Evolutionary conservation across 441 rosid genomes (phyloP), one percentile per base, ranked within the genome.

Genomic region (Syzygium malaccense): DNA sequence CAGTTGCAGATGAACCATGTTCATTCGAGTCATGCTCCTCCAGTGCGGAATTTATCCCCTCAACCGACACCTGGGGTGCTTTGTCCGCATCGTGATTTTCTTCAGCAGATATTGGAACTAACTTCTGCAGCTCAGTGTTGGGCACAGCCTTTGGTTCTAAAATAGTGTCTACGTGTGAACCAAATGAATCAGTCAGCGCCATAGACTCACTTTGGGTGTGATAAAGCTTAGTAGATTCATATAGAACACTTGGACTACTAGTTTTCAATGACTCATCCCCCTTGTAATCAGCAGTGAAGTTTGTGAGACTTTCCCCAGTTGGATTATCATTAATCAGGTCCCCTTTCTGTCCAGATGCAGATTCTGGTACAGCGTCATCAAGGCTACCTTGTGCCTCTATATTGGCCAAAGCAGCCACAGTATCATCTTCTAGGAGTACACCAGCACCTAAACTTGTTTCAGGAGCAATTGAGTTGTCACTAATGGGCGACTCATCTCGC

Each of bases 11-110:
- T 91, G 93, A 89, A 66, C 60, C 90, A 84, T 33, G 90, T 89
- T 93, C 94, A 88, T 88, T 91, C 17, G 83, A 71, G 87, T 91
- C 60, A 88, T 88, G 91, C 86, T 87, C 87, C 90, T 95, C 95
- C 68, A 87, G 53, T 89, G 92, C 80, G 66, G 94, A 91, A 93
- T 89, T 90, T 85, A 89, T 90, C 90, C 57, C 89, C 60, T 91
- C 93, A 78, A 86, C 89, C 55, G 86, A 87, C 51, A 90, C 90
- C 90, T 88, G 94, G 3, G 91, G 89, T 80, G 89, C 88, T 91
- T 86, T 89, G 48, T 90, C 87, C 57, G 71, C 89, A 78, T 92
- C 95, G 79, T 90, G 89, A 88, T 89, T 92, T 88, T 94, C 94
- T 87, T 87, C 88, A 64, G 89, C 87, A 87, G 90, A 88, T 88